Evolutionary conservation across 441 rosid genomes (phyloP), one percentile per base, ranked within the genome.

Genomic region (Eutrema salsugineum): DNA sequence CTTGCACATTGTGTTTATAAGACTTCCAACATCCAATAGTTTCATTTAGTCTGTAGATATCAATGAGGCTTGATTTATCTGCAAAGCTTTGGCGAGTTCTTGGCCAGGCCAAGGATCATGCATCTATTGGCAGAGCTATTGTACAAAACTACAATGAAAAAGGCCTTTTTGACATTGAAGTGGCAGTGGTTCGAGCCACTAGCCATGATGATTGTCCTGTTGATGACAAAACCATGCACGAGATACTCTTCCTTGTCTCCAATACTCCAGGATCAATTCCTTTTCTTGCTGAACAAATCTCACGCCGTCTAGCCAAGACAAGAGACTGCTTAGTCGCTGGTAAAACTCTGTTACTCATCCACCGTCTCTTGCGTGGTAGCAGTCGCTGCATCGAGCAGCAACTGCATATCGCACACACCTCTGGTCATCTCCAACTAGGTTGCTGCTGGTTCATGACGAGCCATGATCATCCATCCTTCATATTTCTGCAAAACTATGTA

Each of bases 281-380:
- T 63, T 91, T 88, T 69, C 94, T 91, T 12, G 88, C 93, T 1
- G 95, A 89, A 40, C 76, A 72, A 53, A 85, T 91, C 43, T 89
- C 97, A 68, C 86, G 85, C 67, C 95, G 97, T 61, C 87, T 91
- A 50, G 81, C 73, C 44, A 91, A 82, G 81, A 89, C 97, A 9
- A 84, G 84, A 79, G 85, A 87, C 58, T 68, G 49, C 78, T 78
- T 82, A 10, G 97, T 91, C 1, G 90, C 97, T 1, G 86, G 87
- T 76, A 91, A 89, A 82, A 77, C 93, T 39, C 91, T 91, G 69
- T 42, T 87, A 43, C 88, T 91, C 38, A 73, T 86, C 73, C 97
- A 89, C 38, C 86, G 95, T 22, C 91, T 91, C 79, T 80, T 89
- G 9, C 93, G 97, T 2, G 88, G 97, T 15, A 93, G 97, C 56